Conservation (phyloP, 140 eudicot genomes). For the Bidens hawaiensis region DNA sequence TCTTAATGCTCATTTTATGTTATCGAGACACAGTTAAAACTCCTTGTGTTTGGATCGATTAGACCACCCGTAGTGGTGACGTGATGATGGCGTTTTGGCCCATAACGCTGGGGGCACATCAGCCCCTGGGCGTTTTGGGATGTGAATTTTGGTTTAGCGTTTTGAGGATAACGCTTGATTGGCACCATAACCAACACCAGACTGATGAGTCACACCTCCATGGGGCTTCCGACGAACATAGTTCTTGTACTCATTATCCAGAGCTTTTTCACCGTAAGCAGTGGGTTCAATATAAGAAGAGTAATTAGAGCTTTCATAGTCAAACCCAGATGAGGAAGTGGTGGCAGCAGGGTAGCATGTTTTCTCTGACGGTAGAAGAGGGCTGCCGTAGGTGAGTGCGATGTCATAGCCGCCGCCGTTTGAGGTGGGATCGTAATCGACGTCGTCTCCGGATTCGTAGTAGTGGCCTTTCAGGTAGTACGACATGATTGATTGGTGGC, state of each 20-base stretch:
- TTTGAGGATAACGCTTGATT: too few species aligned
- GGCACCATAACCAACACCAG: too few species aligned
- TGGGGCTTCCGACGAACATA: too few species aligned
- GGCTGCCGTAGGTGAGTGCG: constrained; percentile 70
- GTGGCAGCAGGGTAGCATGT: constrained; percentile 66
- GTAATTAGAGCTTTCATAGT: constrained; percentile 72
- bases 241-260: constrained; percentile 20
- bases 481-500: constrained; percentile 60
- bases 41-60: too few species aligned
- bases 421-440: constrained; percentile 79
- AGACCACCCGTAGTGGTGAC: too few species aligned
- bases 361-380: constrained; percentile 76
- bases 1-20: too few species aligned
- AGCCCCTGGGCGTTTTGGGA: too few species aligned
- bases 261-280: constrained; percentile 25
- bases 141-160: too few species aligned
- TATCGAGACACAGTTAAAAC: too few species aligned
- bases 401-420: constrained; percentile 91
- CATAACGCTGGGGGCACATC: too few species aligned
- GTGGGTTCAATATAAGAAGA: constrained; percentile 60
- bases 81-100: too few species aligned
- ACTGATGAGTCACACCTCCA: background rate
- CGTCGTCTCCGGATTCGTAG: constrained; percentile 58
- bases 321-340: constrained; percentile 46
- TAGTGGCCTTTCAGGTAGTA: constrained; percentile 76